Evolutionary conservation across 169 alveolate species (phyloP), one percentile per base, ranked within the genome.

Genomic region (Theileria sp.): DNA sequence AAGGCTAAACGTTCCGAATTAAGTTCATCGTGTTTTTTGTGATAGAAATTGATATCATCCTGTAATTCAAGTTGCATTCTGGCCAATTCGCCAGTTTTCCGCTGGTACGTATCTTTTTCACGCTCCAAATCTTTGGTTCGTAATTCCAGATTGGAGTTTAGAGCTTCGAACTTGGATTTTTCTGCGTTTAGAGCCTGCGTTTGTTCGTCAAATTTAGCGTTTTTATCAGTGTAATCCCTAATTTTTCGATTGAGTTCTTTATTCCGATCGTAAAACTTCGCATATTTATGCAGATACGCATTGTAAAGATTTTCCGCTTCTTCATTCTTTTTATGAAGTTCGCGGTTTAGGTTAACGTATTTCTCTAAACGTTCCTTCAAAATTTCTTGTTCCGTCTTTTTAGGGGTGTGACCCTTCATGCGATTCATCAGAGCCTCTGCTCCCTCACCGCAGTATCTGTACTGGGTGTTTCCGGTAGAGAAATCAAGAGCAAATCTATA

Each of bases 401-500:
- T 13, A 8, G 12, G 12, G 8, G 54, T 44, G 17, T 44, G 54
- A 10, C 54, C 54, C 19, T 44, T 13, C 54, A 44, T 44, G 12
- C 54, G 54, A 10, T 13, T 44, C 54, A 44, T 44, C 17, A 44
- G 54, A 1, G 12, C 12, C 4, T 2, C 17, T 44, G 54, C 54
- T 44, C 17, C 19, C 1, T 7, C 19, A 44, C 49, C 28, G 70
- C 88, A 81, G n/a, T 32, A 66, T 25, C 79, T 58, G 62, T 81
- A 81, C 50, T 81, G 68, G 28, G 72, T 75, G 36, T 67, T 44
- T n/a, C 75, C 79, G 26, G 72, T 64, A 77, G 51, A 75, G 30
- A 72, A 74, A 17, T 81, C 88, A 1, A 77, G 71, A 3, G 77
- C 56, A 80, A 74, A 81, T 21, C 83, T 64, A 36, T 67, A 81